Evolutionary conservation across 164 flowering plant genomes (phyloP), one percentile per base, ranked within the genome.

Genomic region (Pachysandra terminalis): DNA sequence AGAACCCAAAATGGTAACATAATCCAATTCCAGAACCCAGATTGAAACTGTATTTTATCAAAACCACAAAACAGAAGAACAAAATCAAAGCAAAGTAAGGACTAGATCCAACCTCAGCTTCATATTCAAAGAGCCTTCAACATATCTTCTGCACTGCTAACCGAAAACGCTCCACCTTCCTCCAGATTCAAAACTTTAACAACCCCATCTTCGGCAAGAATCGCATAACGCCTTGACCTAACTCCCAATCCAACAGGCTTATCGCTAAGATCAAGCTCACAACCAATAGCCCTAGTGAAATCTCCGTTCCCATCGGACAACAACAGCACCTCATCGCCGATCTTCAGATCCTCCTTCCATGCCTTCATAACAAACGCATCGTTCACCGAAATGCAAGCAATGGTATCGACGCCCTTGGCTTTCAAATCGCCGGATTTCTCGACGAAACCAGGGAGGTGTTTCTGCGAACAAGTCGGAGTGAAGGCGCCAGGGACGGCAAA

Each of bases 301-400:
- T 80, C 86, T 1, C 89, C 88, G 60, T 90, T 90, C 48, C 92
- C 96, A 28, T 90, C 96, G 10, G 89, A 85, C 66, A 90, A 63
- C 77, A 90, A 60, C 51, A 87, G 56, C 15, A 90, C 96, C 75
- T 82, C 87, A 49, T 86, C 93, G 10, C 67, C 75, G 53, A 87
- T 69, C 37, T 76, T 76, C 41, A 87, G 65, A 61, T 81, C 70
- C 77, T 81, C 70, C 82, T 85, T 87, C 96, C 96, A 90, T 32
- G 37, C 37, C 37, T 32, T 32, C 37, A 32, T 32, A 3, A 32
- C 37, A 7, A 32, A 32, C 7, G 37, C 37, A 7, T 32, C 37
- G 37, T 32, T 32, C 7, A 32, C 3, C 37, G 37, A 32, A 32
- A 32, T 32, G 37, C 37, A 32, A 32, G 37, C 37, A 7, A 32